Percentiles rank a stretch among this genome's conserved stretches.
Evolutionary conservation across 805 yeast genomes (phyloP).

Genomic region (Ogataea saltuana): DNA sequence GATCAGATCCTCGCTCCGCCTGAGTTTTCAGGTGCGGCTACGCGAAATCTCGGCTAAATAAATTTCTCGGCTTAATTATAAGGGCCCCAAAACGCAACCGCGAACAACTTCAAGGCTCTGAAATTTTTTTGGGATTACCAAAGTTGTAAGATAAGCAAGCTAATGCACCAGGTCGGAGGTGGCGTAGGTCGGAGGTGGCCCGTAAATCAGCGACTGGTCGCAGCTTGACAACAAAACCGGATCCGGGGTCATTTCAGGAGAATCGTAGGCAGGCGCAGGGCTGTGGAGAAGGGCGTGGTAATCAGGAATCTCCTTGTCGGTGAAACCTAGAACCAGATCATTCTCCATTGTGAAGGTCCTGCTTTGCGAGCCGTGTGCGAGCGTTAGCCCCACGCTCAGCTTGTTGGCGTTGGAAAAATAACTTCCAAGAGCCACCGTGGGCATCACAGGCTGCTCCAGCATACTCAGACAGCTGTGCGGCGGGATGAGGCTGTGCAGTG

Average conservation of each 20-base stretch:
- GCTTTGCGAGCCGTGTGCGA: slow-evolving; percentile 8
- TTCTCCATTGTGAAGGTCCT: slow-evolving; percentile 13
- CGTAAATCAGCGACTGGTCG: slow-evolving; percentile 8
- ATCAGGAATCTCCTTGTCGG: slow-evolving; percentile 18
- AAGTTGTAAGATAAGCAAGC: background rate
- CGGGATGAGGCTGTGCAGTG: slow-evolving; percentile 13
- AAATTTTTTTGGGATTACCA: too few relatives aligned
- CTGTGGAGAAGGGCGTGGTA: slow-evolving; percentile 13
- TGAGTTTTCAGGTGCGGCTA: too few relatives aligned
- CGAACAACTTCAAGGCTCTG: too few relatives aligned
- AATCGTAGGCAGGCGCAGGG: slow-evolving; percentile 21
- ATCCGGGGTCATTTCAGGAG: slow-evolving; percentile 15
- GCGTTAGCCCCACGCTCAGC: slow-evolving; percentile 9
- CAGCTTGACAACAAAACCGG: slow-evolving; percentile 14
- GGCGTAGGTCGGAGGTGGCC: slow-evolving; percentile 6
- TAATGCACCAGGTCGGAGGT: slow-evolving; percentile 1
- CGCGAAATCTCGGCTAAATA: too few relatives aligned
- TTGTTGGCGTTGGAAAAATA: slow-evolving; percentile 16
- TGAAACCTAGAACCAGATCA: slow-evolving; percentile 14
- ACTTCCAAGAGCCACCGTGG: slow-evolving; percentile 16
- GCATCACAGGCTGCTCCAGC: slow-evolving; percentile 18
- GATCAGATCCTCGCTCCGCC: too few relatives aligned
- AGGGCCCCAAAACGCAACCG: too few relatives aligned
- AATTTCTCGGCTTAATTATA: too few relatives aligned
- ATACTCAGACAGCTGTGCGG: slow-evolving; percentile 7